Evolutionary conservation across 225 moss, liverwort and hornwort genomes (phyloP), one percentile per base, ranked within the genome.

Genomic region (Bryum argenteum): DNA sequence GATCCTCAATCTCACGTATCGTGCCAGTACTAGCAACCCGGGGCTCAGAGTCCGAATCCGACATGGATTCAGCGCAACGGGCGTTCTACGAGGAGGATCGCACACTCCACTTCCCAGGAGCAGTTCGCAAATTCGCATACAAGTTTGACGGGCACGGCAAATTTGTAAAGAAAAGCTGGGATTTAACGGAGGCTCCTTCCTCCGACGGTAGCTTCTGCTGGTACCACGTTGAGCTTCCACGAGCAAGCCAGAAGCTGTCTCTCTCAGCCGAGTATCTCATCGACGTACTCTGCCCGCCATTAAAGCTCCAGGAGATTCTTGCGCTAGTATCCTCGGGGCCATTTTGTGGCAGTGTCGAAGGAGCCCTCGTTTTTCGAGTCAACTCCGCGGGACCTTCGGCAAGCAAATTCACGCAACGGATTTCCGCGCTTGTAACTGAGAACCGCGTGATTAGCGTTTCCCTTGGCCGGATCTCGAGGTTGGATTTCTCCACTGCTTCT

Each of bases 151-250:
- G 92, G 2, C 10, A 62, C 0, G 95, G 95, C 2, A 78, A 91
- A 47, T 95, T 91, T 23, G 89, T 72, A 23, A 86, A 78, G 54
- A 82, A 75, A 10, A 79, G 82, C 1, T 95, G 94, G 92, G 92
- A 95, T 72, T 67, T 91, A 41, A 79, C 58, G 71, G 73, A 52
- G 20, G 62, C 9, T 2, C 33, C 33, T 16, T 16, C 0, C 4
- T 48, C 48, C 16, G 48, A 48, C 17, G 16, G 17, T 15, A 79
- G 88, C 0, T 93, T 95, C 15, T 81, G 76, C 8, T 95, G 95
- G 95, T 95, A 86, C 50, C 95, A 95, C 43, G 89, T 95, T 12
- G 95, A 95, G 86, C 87, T 95, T 21, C 92, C 95, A 33, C 76
- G 95, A 58, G 92, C 95, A 11, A 89, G 80, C 41, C 86, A 87